Conservation (phyloP, 2,329 filamentous ascomycete genomes). For the Aspergillus thermomutatus region DNA sequence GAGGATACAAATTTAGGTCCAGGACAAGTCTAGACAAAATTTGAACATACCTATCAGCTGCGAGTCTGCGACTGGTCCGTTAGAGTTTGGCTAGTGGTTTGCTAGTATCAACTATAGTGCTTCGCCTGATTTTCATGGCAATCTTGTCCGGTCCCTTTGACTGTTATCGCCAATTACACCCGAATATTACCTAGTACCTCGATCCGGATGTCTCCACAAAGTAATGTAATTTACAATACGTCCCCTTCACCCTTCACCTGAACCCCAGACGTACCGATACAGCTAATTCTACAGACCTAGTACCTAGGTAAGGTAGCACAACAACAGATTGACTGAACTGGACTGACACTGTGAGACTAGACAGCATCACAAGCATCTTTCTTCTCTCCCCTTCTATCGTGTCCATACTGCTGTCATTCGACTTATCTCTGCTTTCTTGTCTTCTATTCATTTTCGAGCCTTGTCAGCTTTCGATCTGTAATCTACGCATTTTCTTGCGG, state of each 20-base stretch:
- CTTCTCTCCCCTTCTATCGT: background rate
- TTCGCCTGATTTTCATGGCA: background rate
- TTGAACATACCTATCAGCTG: conserved; percentile 4
- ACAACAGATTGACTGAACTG: background rate
- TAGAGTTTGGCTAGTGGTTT: conserved; percentile 8
- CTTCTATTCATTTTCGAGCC: background rate
- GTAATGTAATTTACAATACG: background rate
- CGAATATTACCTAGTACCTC: too few relatives aligned
- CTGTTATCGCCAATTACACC: too few relatives aligned
- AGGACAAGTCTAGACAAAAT: background rate
- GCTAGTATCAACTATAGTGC: conserved; percentile 5
- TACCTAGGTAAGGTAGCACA: background rate
- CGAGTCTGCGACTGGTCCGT: background rate
- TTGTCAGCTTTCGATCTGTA: background rate
- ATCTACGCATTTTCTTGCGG: background rate
- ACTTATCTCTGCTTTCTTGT: background rate
- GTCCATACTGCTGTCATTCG: background rate
- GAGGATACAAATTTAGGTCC: background rate
- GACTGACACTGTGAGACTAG: background rate
- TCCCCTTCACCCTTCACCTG: background rate
- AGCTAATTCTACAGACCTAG: background rate
- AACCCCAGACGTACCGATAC: background rate
- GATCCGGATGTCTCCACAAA: too few relatives aligned
- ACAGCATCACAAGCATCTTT: background rate
- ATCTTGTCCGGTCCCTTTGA: background rate